Conservation (phyloP, 139 green algal species). For the Edaphochlamys debaryana region DNA sequence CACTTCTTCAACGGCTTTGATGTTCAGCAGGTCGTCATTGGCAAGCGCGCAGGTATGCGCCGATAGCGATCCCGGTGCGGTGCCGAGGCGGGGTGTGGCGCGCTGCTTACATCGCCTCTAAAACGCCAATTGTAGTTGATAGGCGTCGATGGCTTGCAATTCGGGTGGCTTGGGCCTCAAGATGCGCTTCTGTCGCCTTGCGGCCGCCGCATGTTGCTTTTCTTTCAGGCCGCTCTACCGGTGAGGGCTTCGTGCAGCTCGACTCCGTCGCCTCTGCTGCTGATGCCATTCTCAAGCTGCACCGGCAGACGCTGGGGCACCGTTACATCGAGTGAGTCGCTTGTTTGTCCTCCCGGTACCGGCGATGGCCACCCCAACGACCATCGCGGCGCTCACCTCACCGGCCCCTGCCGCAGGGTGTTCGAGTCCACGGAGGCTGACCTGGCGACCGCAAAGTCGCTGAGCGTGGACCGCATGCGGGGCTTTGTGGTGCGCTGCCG, state of each 20-base stretch:
- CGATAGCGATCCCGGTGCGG: no score
- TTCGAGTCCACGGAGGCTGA: conserved; percentile 75
- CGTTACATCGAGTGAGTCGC: conserved; percentile 88
- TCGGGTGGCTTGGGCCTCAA: no score
- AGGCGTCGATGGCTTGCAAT: no score
- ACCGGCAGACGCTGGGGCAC: conserved; percentile 78
- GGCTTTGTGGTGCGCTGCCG: conserved; percentile 81
- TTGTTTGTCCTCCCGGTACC: no score
- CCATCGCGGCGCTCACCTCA: no score
- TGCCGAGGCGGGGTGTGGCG: not conserved
- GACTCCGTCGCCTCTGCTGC: conserved; percentile 53
- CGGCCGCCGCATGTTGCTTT: no score
- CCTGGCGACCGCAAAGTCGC: conserved; percentile 54
- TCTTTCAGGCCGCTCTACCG: conserved; percentile 34
- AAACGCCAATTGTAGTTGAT: no score
- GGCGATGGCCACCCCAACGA: no score
- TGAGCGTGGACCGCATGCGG: conserved; percentile 32
- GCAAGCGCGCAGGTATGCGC: conserved; percentile 35
- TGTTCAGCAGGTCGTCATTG: conserved; percentile 42
- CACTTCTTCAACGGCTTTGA: conserved; percentile 67
- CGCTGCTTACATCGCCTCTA: not conserved
- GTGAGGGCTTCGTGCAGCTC: conserved; percentile 63
- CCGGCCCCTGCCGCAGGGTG: conserved; percentile 39
- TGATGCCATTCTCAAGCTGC: conserved; percentile 64
- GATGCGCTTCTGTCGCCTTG: no score